A percentile compares a stretch with the other conserved stretches of the same genome.
phyloP scores from a whole-genome alignment of 148 eudicot species.

The Arctostaphylos glauca region DNA sequence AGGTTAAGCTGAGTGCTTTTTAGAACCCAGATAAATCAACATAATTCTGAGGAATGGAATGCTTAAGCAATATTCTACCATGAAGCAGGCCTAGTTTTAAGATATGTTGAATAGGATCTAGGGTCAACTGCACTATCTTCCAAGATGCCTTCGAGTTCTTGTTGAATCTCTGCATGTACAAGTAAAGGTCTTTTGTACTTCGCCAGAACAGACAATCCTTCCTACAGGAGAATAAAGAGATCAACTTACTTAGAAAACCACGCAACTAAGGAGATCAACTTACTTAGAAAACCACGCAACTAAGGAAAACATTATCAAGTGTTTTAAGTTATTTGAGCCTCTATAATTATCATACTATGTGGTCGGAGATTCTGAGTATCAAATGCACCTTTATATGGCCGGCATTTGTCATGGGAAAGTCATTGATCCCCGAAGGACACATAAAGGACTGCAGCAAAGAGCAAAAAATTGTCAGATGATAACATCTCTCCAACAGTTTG shows the following conservation, averaged over 20 bases:
- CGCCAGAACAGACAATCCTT: conserved; percentile 71
- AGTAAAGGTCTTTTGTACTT: conserved; percentile 88
- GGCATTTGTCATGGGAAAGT: conserved; percentile 91
- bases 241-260: background rate
- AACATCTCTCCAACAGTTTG: background rate
- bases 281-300: background rate
- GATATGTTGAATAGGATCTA: conserved; percentile 73
- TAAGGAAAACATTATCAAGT: background rate
- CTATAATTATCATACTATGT: background rate
- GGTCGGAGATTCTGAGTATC: background rate
- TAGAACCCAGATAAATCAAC: background rate
- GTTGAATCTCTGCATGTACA: conserved; percentile 80
- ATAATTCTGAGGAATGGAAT: background rate
- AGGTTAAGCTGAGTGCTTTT: background rate
- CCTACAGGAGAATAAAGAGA: conserved; percentile 43
- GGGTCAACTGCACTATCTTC: conserved; percentile 40
- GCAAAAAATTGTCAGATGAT: background rate
- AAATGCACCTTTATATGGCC: conserved; percentile 73
- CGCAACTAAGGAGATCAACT: background rate
- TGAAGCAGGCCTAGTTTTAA: conserved; percentile 86
- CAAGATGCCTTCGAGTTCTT: conserved; percentile 37
- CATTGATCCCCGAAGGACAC: conserved; percentile 98
- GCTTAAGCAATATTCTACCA: conserved; percentile 37
- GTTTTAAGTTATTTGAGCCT: background rate
- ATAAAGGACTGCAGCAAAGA: conserved; percentile 75